These are phyloP conservation scores for Ceriops decandra DNA, from an alignment of 345 rosid genomes.

Conservation along the genomic window DNA sequence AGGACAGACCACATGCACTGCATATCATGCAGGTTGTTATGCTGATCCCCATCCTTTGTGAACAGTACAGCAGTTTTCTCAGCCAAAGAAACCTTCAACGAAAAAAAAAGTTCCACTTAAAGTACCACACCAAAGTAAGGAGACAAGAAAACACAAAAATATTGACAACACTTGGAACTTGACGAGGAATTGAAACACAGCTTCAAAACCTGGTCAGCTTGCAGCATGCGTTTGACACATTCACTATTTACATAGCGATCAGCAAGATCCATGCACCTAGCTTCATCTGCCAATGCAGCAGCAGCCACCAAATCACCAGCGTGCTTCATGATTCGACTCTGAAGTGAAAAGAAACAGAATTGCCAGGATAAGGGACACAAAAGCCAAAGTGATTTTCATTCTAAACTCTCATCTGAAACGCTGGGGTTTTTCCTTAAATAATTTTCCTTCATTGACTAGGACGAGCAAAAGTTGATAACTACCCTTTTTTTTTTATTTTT, in stretches of 20 bases:
- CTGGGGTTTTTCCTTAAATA: background rate
- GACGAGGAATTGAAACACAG: constrained; percentile 7
- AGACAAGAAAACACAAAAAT: constrained; percentile 9
- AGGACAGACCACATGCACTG: constrained; percentile 97
- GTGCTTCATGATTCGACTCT: constrained; percentile 98
- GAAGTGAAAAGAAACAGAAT: constrained; percentile 26
- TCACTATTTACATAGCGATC: constrained; percentile 94
- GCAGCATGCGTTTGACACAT: constrained; percentile 96
- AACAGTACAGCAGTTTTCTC: constrained; percentile 91
- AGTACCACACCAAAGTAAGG: constrained; percentile 11
- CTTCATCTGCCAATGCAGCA: constrained; percentile 97
- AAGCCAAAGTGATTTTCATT: background rate
- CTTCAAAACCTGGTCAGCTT: constrained; percentile 88
- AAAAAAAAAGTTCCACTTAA: constrained; percentile 10
- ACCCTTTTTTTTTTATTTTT: background rate
- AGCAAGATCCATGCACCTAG: constrained; percentile 98
- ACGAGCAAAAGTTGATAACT: background rate
- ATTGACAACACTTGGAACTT: background rate
- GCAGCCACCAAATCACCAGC: constrained; percentile 92
- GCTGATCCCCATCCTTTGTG: constrained; percentile 98
- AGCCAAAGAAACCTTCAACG: constrained; percentile 73
- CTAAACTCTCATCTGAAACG: background rate
- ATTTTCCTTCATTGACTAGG: background rate
- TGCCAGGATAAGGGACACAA: background rate
- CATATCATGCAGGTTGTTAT: constrained; percentile 99